Base-by-base conservation (phyloP, 1,139 yeast species). In the Kurtzmaniella quercitrusa region DNA sequence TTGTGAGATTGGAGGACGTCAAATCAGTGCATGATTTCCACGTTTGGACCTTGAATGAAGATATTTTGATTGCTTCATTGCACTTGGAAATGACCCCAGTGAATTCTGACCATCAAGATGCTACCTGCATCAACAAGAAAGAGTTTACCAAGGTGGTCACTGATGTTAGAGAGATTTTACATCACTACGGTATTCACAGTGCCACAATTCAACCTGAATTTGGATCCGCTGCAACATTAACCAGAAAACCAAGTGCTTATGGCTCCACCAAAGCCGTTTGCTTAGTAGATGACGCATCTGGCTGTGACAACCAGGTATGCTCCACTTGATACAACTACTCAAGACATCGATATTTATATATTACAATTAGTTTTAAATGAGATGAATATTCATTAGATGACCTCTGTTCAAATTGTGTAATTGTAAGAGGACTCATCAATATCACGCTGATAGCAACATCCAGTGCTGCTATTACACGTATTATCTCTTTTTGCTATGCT, bases 171-270 rank as follows among this genome's bases (percentile, higher is more conserved):
- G 79, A 79, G 44, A 82, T 91, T 42, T 75, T 93, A 59, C 95
- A 88, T 55, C 81, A 76, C 29, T 86, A 82, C 58, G 96, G 96
- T 33, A 84, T 93, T 48, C 96, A 90, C 56, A 85, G 95, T 37
- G 96, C 94, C 17, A 93, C 98, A 1, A 91, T 93, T 41, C 98
- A 93, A 65, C 98, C 97, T 0, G 97, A 91, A 66, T 90, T 72
- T 49, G 39, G 37, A 2, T 27, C 37, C 10, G 31, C 38, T n/a
- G 39, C 34, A 43, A 40, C 41, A 10, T 39, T 46, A 34, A 31
- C 36, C 15, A 48, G 46, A 38, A 49, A 49, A 34, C 51, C 54
- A 24, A 60, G 62, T 41, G 63, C 60, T 15, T 70, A 62, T 44
- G 75, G 73, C 3, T 66, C 65, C 31, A 58, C 72, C 18, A 62